Evolutionary conservation across 495 filamentous ascomycete species (phyloP).

Genomic region (Penicillium cosmopolitanum): DNA sequence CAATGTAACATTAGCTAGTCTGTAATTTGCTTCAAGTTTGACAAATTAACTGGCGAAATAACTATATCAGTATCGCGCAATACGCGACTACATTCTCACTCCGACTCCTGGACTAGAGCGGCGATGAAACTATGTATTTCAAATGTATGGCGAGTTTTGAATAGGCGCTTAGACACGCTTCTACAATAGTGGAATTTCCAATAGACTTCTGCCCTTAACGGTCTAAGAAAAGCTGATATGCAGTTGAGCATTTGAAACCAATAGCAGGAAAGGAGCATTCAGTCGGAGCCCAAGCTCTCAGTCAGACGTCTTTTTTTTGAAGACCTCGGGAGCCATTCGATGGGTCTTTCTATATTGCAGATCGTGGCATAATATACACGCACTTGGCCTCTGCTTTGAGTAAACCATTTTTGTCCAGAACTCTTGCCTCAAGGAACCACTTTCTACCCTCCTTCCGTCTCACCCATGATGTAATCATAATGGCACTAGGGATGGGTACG

Average conservation of each 20-base stretch:
- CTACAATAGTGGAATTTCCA: not conserved
- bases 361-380: conserved; percentile 4
- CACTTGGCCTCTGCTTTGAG: conserved; percentile 4
- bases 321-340: not conserved
- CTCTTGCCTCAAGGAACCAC: conserved; percentile 8
- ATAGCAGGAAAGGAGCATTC: not conserved
- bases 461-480: conserved; percentile 2
- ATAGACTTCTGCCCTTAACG: not conserved
- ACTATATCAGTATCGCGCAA: not conserved
- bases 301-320: not conserved
- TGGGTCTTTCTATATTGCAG: conserved; percentile 1
- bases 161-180: not conserved
- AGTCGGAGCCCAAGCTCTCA: not conserved
- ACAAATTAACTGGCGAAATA: not conserved
- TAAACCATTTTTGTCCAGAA: conserved; percentile 3
- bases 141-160: not conserved
- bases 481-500: conserved; percentile 3
- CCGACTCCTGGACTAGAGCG: not conserved
- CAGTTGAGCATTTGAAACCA: not conserved
- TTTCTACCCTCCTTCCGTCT: conserved; percentile 5
- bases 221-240: not conserved
- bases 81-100: not conserved
- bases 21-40: not conserved
- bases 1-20: not conserved
- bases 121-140: not conserved